These are phyloP conservation scores for Purshia tridentata DNA, from an alignment of 306 rosid species.

Conservation along the genomic window DNA sequence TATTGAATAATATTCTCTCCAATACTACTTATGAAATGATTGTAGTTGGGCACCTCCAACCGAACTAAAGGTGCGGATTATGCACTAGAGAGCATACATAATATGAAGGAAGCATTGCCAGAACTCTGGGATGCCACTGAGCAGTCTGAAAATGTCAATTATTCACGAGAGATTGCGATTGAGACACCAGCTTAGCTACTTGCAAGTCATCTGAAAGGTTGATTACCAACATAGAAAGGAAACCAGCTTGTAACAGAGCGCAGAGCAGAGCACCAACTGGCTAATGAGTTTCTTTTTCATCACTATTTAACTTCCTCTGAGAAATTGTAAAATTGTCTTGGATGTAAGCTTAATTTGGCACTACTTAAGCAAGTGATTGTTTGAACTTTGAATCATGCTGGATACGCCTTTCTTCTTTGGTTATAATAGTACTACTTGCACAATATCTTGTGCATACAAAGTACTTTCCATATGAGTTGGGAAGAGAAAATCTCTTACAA, in stretches of 20 bases:
- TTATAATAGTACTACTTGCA: background rate
- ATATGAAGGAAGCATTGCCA: conserved; percentile 78
- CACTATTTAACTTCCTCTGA: background rate
- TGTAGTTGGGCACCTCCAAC: conserved; percentile 66
- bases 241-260: background rate
- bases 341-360: background rate
- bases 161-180: conserved; percentile 50
- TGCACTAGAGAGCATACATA: conserved; percentile 91
- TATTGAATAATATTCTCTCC: background rate
- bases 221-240: background rate
- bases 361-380: background rate
- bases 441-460: background rate
- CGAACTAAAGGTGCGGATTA: conserved; percentile 53
- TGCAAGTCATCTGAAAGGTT: background rate
- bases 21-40: conserved; percentile 3
- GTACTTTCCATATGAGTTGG: background rate
- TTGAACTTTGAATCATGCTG: background rate
- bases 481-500: no score
- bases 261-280: background rate
- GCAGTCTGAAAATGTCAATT: conserved; percentile 35
- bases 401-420: background rate
- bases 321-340: background rate
- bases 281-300: background rate
- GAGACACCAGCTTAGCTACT: conserved; percentile 64
- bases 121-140: conserved; percentile 71